Base-by-base conservation (phyloP, 2,329 filamentous ascomycete genomes). In the Fusarium sp. region DNA sequence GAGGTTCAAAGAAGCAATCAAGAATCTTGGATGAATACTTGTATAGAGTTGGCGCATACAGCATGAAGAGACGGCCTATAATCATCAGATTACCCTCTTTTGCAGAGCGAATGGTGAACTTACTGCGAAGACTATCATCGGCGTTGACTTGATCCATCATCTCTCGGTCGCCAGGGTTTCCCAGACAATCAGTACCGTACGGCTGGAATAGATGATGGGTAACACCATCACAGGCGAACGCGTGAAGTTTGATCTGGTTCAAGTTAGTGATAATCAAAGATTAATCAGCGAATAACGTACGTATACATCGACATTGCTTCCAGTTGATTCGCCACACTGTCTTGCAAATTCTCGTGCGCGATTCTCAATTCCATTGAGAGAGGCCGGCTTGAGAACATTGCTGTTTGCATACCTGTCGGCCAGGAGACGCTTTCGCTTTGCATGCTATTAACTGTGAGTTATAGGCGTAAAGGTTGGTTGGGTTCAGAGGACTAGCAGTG, bases 71-170 rank as follows among this genome's bases (percentile, higher is more conserved):
- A 3, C 89, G 89, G 79, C 91, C 88, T 91, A 61, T 6, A 3
- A 4, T 24, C 2, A 13, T 62, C 8, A 47, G 40, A 37, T 18
- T 31, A 16, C n/a, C 6, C 14, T 6, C 22, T 57, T 6, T 16
- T 14, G 2, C 9, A 16, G 24, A 22, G 10, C n/a, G 6, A 3
- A 2, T 2, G 22, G 20, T 6, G 2, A 81, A 37, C 87, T 76
- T 74, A 92, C 91, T 90, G 76, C 90, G 89, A 8, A 93, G 82
- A 75, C 90, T 92, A 75, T 91, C 86, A 70, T 93, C 90, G 66
- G 90, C 89, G 0, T 90, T 89, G 3, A 92, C 85, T 73, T 93
- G 89, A 66, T 89, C 85, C 91, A 93, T 92, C 78, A 93, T 87
- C 18, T 87, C 84, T 68, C 89, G 87, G 68, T 93, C 90, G 18